phyloP scores from a whole-genome alignment of 371 early-diverging fungal genomes.

The Syncephalastrum contaminatum region DNA sequence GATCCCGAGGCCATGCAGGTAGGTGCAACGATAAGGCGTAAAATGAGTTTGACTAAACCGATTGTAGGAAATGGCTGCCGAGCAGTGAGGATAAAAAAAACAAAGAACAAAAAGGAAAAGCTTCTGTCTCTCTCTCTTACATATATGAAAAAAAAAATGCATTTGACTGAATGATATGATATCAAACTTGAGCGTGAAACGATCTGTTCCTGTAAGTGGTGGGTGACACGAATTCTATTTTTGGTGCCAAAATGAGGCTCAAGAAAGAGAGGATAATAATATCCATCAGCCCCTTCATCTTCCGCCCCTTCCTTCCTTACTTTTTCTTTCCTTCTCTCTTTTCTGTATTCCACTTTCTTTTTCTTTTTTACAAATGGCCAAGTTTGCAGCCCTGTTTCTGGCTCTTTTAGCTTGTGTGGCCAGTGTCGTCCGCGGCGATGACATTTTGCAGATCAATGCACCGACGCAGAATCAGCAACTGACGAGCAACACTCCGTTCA shows the following conservation, averaged over 20 bases:
- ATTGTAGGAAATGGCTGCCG: conserved; percentile 16
- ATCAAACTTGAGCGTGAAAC: not conserved
- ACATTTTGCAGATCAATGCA: conserved; percentile 11
- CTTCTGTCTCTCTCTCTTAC: conserved; percentile 1
- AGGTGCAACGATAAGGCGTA: not conserved
- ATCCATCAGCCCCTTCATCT: not conserved
- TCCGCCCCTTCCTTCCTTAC: not conserved
- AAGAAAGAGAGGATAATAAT: conserved; percentile 5
- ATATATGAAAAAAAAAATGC: conserved; percentile 10
- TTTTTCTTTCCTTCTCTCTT: conserved; percentile 3
- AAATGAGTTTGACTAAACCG: not conserved
- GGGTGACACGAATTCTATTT: not conserved
- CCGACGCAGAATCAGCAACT: conserved; percentile 13
- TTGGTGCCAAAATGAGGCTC: conserved; percentile 2
- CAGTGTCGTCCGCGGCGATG: not conserved
- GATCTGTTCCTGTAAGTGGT: conserved; percentile 1
- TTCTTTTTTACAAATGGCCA: not conserved
- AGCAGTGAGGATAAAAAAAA: conserved; percentile 3
- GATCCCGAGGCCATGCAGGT: conserved; percentile 15
- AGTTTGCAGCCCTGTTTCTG: not conserved
- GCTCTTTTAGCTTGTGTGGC: not conserved
- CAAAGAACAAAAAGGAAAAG: not conserved
- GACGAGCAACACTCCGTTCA: conserved; percentile 14
- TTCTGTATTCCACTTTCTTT: not conserved
- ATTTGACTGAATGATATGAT: conserved; percentile 4